Evolutionary conservation across 2,329 filamentous ascomycete genomes (phyloP), one percentile per base, ranked within the genome.

Genomic region (Cucurbitaria berberidis): DNA sequence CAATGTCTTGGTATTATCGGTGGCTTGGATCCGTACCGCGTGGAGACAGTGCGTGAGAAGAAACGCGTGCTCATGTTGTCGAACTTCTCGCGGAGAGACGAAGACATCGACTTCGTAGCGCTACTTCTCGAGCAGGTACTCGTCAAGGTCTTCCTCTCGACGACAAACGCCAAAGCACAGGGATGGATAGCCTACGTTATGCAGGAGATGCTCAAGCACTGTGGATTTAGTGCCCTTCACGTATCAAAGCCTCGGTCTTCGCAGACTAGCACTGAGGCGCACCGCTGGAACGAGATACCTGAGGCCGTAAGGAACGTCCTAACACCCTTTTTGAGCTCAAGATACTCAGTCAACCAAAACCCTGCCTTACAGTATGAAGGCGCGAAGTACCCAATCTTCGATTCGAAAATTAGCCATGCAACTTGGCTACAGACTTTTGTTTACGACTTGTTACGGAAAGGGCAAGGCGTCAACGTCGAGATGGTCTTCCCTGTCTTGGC

Each of bases 151-250:
- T 99, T 99, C 69, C 80, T 96, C 38, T 96, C 93, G 1, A 89
- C 91, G 1, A 95, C 89, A 0, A 96, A 97, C 70, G 89, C 92
- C 2, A 88, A 86, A 60, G 83, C 92, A 5, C 95, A 98, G 73
- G 93, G 92, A 0, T 96, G 96, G 69, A 81, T 99, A 16, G 93
- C 93, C 1, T 99, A 90, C 74, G 90, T 89, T 1, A 97, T 99
- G 87, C 95, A 99, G 74, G 89, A 96, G 66, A 82, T 98, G 35
- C 82, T 98, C 3, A 87, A 88, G 39, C 86, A 88, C 61, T 91
- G 89, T 67, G 87, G 89, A 24, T 87, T 97, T 67, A 86, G 63
- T 48, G 79, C 83, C 10, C 84, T 80, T 18, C 77, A 81, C 34
- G 77, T 78, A 26, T 73, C 81, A 16, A 78, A 81, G 39, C 78